A percentile compares a stretch with the other conserved stretches of the same genome.
These are phyloP conservation scores for Austropuccinia psidii DNA, from an alignment of 1,284 basidiomycete genomes.

Conservation along the genomic window DNA sequence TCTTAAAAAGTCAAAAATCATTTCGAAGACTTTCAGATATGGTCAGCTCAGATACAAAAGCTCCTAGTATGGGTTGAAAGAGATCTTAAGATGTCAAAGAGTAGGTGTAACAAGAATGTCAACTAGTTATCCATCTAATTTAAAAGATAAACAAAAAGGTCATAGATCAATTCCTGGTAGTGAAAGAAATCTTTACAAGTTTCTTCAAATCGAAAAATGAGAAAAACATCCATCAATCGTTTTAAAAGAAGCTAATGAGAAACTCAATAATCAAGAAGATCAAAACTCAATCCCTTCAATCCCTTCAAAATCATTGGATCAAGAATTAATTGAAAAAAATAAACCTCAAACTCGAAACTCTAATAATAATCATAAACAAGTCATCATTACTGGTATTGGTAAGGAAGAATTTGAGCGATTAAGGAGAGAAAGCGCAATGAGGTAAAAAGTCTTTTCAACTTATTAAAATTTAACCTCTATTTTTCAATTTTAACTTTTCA, in stretches of 20 bases:
- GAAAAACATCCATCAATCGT: constrained; percentile 28
- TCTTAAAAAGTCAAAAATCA: constrained; percentile 39
- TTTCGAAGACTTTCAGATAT: constrained; percentile 43
- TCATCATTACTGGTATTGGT: background rate
- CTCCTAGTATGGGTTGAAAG: constrained; percentile 47
- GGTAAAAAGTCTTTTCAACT: background rate
- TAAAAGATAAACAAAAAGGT: constrained; percentile 18
- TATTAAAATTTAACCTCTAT: background rate
- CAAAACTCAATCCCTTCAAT: background rate
- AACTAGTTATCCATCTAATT: constrained; percentile 46
- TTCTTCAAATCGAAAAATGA: constrained; percentile 35
- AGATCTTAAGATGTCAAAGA: constrained; percentile 81
- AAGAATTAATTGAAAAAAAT: no score
- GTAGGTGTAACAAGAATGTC: constrained; percentile 82
- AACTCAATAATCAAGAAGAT: background rate
- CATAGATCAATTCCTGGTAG: constrained; percentile 18
- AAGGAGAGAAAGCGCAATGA: constrained; percentile 33
- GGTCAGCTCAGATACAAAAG: constrained; percentile 38
- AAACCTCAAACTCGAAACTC: background rate
- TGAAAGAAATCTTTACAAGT: constrained; percentile 33
- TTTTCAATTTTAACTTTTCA: background rate
- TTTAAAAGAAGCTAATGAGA: constrained; percentile 25
- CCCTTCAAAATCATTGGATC: no score
- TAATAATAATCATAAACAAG: background rate
- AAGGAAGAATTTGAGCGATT: constrained; percentile 26